Percentiles rank a stretch among this genome's conserved stretches.
Evolutionary conservation across 176 grass and related monocot species (phyloP).

Genomic region (Eleusine indica): DNA sequence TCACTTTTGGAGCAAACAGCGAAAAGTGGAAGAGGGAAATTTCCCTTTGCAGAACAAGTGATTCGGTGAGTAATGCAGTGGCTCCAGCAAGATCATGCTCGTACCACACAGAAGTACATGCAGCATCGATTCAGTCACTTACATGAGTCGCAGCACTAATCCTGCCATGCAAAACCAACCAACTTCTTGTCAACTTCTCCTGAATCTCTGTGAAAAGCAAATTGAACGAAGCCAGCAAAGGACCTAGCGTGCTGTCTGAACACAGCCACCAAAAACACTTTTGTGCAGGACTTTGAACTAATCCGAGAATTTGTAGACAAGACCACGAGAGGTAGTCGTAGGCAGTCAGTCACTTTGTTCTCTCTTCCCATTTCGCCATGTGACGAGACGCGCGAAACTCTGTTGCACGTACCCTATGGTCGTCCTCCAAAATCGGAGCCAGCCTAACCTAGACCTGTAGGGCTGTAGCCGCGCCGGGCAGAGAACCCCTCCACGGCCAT

Average conservation of each 20-base stretch:
- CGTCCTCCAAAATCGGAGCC: constrained; percentile 11
- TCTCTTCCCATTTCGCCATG: constrained; percentile 5
- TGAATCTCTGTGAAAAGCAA: not conserved
- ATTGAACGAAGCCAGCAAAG: not conserved
- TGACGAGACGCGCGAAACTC: not conserved
- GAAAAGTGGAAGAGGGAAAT: not conserved
- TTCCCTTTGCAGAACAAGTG: not conserved
- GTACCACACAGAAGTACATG: not conserved
- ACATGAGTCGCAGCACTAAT: constrained; percentile 11
- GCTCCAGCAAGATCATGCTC: not conserved
- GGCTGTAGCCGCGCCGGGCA: not conserved
- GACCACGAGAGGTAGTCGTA: not conserved
- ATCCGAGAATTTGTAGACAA: not conserved
- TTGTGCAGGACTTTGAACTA: not conserved
- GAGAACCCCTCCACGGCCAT: not conserved
- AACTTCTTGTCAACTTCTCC: not conserved
- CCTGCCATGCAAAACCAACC: not conserved
- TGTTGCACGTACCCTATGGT: not conserved
- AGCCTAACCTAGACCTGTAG: not conserved
- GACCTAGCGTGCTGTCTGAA: not conserved
- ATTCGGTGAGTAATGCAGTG: not conserved
- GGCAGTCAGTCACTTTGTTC: not conserved
- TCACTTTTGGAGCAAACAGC: not conserved
- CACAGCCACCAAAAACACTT: not conserved
- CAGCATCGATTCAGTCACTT: not conserved